Evolutionary conservation across 345 rosid genomes (phyloP), one percentile per base, ranked within the genome.

Genomic region (Salix arbutifolia): DNA sequence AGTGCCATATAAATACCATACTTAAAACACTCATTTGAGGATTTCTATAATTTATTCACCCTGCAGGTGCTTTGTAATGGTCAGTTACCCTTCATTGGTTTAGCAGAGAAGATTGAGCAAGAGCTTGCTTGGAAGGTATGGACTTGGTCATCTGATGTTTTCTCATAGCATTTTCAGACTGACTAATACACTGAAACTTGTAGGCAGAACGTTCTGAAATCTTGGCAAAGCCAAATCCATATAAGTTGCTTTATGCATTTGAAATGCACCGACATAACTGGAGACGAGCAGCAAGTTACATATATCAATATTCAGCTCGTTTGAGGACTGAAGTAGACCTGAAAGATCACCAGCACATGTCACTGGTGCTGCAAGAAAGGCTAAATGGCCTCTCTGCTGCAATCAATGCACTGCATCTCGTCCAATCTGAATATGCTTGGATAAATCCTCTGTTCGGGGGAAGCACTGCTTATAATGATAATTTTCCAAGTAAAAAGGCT

Each of bases 71-170:
- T 96, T 73, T 88, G 93, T 82, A 90, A 90, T 82, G 97, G 96
- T 81, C 90, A 90, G 74, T 83, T 96, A 77, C 99, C 99, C 31
- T 93, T 91, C 73, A 86, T 86, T 78, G 98, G 98, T 82, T 87
- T 93, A 79, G 85, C 89, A 4, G 99, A 93, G 79, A 93, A 96
- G 86, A 87, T 96, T 79, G 97, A 91, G 83, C 91, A 67, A 78
- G 98, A 93, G 87, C 98, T 96, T 80, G 90, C 83, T 38, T 91
- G 99, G 99, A 96, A 96, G 99, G 99, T 96, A 83, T 69, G 58
- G 37, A 60, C 72, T 72, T 77, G 73, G 21, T 19, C 30, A 11
- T 60, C 35, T 76, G 67, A 12, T 53, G 17, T 37, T 62, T 42
- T 78, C 67, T 70, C 31, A 38, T 65, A 65, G 73, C 38, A 21